Conservation (phyloP, 2,329 filamentous ascomycete species). For the Curvularia sp. region DNA sequence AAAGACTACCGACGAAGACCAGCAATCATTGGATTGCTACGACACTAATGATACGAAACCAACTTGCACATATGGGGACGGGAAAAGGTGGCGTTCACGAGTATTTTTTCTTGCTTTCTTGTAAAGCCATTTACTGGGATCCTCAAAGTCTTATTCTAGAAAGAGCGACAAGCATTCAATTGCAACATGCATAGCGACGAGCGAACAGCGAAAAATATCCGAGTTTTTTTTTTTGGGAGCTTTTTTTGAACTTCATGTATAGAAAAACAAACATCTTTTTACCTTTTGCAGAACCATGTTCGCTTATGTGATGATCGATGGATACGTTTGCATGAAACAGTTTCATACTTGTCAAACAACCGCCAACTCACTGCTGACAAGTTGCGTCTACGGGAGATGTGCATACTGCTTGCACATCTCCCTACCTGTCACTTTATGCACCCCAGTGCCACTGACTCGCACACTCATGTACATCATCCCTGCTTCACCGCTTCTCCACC, state of each 20-base stretch:
- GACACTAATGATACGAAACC: slow-evolving; percentile 5
- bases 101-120: not conserved
- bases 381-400: not conserved
- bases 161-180: slow-evolving; percentile 8
- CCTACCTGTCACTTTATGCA: slow-evolving; percentile 1
- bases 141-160: slow-evolving; percentile 1
- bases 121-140: slow-evolving; percentile 2
- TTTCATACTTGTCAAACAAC: not conserved
- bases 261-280: not conserved
- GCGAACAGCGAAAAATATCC: not conserved
- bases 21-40: slow-evolving; percentile 1
- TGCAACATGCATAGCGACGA: slow-evolving; percentile 6
- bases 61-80: not conserved
- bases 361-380: not conserved
- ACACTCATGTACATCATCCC: not conserved
- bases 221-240: not conserved
- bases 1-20: not conserved
- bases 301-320: not conserved
- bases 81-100: not conserved
- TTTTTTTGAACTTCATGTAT: not conserved
- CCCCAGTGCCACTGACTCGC: not conserved
- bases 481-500: slow-evolving; percentile 3
- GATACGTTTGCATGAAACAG: not conserved
- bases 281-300: not conserved
- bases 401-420: not conserved